phyloP scores from a whole-genome alignment of 176 grass and related monocot species.

The Melocanna baccifera region DNA sequence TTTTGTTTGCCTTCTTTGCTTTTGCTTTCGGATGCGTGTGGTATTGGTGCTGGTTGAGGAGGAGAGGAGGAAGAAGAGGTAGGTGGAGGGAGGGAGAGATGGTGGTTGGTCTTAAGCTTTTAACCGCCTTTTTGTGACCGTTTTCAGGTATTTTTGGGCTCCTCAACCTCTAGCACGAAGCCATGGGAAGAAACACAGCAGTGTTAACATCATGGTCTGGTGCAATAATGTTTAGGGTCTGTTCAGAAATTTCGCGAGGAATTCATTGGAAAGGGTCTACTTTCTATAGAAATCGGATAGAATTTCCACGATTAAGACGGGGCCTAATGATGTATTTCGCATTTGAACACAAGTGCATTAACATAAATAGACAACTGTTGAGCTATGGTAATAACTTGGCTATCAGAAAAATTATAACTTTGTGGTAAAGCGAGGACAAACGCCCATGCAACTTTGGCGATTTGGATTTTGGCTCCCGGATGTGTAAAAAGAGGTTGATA shows the following conservation, averaged over 20 bases:
- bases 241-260: background rate
- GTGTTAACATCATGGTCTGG: too few relatives aligned
- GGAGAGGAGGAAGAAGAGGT: background rate
- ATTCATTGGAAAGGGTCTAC: background rate
- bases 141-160: background rate
- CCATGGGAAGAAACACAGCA: background rate
- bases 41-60: conserved; percentile 35
- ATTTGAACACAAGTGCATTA: background rate
- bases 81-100: background rate
- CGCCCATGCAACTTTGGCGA: background rate
- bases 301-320: too few relatives aligned
- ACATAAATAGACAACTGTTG: background rate
- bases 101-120: background rate
- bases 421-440: background rate
- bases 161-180: background rate
- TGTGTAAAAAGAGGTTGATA: background rate
- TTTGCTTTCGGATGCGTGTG: conserved; percentile 37
- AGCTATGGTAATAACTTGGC: background rate
- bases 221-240: background rate
- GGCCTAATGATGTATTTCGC: background rate
- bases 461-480: background rate
- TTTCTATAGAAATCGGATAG: too few relatives aligned
- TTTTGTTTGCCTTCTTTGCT: background rate
- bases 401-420: background rate
- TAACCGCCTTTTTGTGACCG: conserved; percentile 20